phyloP scores from a whole-genome alignment of 805 yeast genomes.

The Starmerella sp. region DNA sequence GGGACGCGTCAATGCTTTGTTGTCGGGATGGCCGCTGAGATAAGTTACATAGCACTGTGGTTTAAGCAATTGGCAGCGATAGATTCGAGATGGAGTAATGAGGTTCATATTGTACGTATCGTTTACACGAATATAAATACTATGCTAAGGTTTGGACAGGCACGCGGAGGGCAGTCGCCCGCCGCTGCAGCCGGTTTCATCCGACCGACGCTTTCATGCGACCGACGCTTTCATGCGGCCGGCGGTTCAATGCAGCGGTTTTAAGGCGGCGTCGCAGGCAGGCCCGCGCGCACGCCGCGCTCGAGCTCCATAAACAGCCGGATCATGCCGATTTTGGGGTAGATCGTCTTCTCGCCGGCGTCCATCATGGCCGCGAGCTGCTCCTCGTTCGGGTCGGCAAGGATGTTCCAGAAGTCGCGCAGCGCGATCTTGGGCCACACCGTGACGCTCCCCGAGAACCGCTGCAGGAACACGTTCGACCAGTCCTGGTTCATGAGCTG shows the following conservation, averaged over 20 bases:
- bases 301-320: constrained; percentile 56
- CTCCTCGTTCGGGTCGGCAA: constrained; percentile 57
- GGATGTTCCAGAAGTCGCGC: constrained; percentile 49
- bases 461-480: constrained; percentile 66
- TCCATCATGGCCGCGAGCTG: constrained; percentile 43
- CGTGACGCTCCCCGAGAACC: constrained; percentile 64
- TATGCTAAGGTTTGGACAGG: too few relatives aligned
- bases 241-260: not conserved
- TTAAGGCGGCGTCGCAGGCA: not conserved
- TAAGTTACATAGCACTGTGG: too few relatives aligned
- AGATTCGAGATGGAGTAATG: too few relatives aligned
- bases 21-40: too few relatives aligned
- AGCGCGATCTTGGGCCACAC: constrained; percentile 59
- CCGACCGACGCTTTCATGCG: too few relatives aligned
- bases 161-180: too few relatives aligned
- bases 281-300: constrained; percentile 13
- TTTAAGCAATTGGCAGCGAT: too few relatives aligned
- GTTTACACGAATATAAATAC: too few relatives aligned
- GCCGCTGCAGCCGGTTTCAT: too few relatives aligned
- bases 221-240: not conserved
- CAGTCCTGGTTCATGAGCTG: constrained; percentile 63
- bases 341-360: constrained; percentile 55
- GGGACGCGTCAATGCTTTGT: too few relatives aligned
- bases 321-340: constrained; percentile 54
- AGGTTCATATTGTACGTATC: too few relatives aligned